Percentiles rank a stretch among this genome's conserved stretches.
These are phyloP conservation scores for Pseudocercospora vitis DNA, from an alignment of 2,329 filamentous ascomycete genomes.

Conservation along the genomic window DNA sequence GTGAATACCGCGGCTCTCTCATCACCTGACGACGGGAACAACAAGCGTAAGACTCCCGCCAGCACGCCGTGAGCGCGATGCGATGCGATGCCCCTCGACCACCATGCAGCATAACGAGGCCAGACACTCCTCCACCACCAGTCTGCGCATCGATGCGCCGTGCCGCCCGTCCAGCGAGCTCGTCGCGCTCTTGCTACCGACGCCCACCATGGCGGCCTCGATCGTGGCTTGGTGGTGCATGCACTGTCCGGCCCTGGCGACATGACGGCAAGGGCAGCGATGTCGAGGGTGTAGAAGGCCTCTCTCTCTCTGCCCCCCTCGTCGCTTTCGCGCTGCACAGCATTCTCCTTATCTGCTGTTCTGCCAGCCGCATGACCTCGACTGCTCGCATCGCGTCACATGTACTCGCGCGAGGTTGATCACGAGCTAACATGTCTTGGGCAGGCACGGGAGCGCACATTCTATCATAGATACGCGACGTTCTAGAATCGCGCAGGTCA, in stretches of 20 bases:
- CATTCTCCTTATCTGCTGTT: neutral
- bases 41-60: neutral
- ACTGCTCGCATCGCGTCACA: slow-evolving; percentile 10
- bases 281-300: too few relatives aligned
- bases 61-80: neutral
- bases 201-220: neutral
- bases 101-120: neutral
- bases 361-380: slow-evolving; percentile 3
- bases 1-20: too few relatives aligned
- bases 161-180: neutral
- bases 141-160: too few relatives aligned
- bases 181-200: neutral
- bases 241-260: neutral
- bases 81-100: neutral
- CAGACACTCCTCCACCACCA: too few relatives aligned
- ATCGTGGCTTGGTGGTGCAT: neutral
- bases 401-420: slow-evolving; percentile 13
- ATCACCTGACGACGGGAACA: neutral
- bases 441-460: neutral
- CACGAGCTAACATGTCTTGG: slow-evolving; percentile 17
- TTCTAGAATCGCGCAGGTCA: neutral
- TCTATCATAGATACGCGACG: neutral
- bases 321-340: neutral
- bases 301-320: neutral
- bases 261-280: neutral